Evolutionary conservation across 352 stramenopile genomes (phyloP).

Genomic region (Phytopythium vexans): DNA sequence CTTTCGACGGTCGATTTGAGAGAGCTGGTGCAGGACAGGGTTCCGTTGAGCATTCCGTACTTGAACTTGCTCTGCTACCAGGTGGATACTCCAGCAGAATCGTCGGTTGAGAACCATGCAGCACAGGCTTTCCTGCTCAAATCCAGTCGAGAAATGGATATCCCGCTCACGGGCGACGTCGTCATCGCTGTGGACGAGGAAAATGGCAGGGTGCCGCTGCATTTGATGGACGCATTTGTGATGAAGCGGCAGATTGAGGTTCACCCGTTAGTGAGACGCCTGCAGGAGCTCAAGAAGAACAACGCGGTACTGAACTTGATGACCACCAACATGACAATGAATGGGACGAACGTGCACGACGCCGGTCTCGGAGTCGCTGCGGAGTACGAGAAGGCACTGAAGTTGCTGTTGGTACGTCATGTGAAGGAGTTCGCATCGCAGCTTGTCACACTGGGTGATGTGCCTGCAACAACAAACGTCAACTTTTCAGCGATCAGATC

Average conservation of each 20-base stretch:
- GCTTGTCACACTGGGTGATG: slow-evolving; percentile 67
- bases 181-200: slow-evolving; percentile 60
- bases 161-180: slow-evolving; percentile 41
- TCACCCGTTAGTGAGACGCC: slow-evolving; percentile 48
- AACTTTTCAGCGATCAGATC: background rate
- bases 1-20: slow-evolving; percentile 52
- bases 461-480: background rate
- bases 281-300: slow-evolving; percentile 62
- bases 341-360: slow-evolving; percentile 11
- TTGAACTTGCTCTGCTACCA: slow-evolving; percentile 64
- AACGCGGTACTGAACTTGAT: slow-evolving; percentile 17
- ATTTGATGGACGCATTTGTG: slow-evolving; percentile 74
- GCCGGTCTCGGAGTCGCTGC: slow-evolving; percentile 24
- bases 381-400: slow-evolving; percentile 51
- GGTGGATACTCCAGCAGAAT: slow-evolving; percentile 15
- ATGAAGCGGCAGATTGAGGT: slow-evolving; percentile 59
- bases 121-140: slow-evolving; percentile 55
- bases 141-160: background rate
- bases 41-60: slow-evolving; percentile 50
- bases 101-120: slow-evolving; percentile 33
- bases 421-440: slow-evolving; percentile 50
- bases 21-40: slow-evolving; percentile 38
- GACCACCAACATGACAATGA: background rate
- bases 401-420: slow-evolving; percentile 48
- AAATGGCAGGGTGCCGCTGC: slow-evolving; percentile 39